phyloP scores from a whole-genome alignment of 1,284 basidiomycete species.

The Apiotrichum siamense region DNA sequence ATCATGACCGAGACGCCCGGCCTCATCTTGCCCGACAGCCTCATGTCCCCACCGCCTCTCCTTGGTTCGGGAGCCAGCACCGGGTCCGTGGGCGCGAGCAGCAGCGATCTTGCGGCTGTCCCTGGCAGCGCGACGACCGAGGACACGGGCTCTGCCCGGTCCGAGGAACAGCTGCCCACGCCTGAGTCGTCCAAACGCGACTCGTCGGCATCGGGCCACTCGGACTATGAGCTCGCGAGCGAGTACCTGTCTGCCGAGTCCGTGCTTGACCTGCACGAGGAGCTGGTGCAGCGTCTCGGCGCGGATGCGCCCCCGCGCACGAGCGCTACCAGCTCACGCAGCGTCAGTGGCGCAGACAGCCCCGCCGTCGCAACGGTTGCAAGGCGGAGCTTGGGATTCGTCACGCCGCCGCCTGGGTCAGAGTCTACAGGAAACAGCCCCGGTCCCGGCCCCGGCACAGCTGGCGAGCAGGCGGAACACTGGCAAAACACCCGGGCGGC shows the following conservation, averaged over 20 bases:
- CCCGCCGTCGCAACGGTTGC: background rate
- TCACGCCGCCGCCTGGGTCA: background rate
- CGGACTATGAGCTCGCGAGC: constrained; percentile 14
- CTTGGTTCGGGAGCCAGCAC: no score
- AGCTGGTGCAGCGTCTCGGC: constrained; percentile 7
- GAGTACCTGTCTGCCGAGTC: constrained; percentile 14
- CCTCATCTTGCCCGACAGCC: background rate
- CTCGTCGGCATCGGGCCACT: constrained; percentile 5
- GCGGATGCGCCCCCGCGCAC: background rate
- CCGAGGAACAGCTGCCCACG: background rate
- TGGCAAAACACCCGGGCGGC: constrained; percentile 78
- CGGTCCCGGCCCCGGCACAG: background rate
- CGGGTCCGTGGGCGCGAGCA: constrained; percentile 37
- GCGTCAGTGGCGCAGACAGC: background rate
- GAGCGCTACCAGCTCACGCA: background rate
- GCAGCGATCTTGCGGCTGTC: constrained; percentile 1
- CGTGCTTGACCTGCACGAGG: constrained; percentile 5
- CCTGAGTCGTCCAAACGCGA: constrained; percentile 1
- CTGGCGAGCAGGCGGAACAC: constrained; percentile 55
- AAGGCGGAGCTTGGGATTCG: background rate
- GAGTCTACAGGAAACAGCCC: background rate
- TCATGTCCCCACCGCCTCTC: constrained; percentile 46
- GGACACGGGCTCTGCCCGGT: background rate
- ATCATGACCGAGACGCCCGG: background rate
- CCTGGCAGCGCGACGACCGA: background rate